A percentile compares a stretch with the other conserved stretches of the same genome.
Conservation (phyloP, 2,329 filamentous ascomycete species). For the Microdochium nivale region DNA sequence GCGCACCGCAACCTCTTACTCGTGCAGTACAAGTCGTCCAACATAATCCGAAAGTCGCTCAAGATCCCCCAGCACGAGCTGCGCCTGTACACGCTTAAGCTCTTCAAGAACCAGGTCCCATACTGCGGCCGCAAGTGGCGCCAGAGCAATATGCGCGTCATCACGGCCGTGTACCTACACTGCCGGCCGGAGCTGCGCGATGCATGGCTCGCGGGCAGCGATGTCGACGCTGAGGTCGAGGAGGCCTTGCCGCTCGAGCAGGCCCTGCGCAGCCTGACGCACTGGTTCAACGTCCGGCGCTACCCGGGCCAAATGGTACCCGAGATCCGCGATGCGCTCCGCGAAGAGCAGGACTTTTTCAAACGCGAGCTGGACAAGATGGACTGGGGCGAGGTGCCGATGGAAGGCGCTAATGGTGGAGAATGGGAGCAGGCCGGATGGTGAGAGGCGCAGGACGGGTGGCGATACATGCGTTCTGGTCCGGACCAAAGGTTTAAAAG, state of each 20-base stretch:
- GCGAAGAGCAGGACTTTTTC: slow-evolving; percentile 74
- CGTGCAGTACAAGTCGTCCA: slow-evolving; percentile 90
- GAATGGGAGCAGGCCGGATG: not conserved
- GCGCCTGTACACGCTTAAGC: slow-evolving; percentile 88
- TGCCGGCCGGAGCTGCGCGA: slow-evolving; percentile 88
- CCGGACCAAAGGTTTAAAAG: too few relatives aligned
- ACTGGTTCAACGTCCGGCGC: slow-evolving; percentile 83
- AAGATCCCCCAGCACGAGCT: slow-evolving; percentile 84
- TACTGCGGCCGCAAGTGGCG: slow-evolving; percentile 98
- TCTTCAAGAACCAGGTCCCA: slow-evolving; percentile 97
- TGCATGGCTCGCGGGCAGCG: slow-evolving; percentile 86
- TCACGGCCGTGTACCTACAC: slow-evolving; percentile 92
- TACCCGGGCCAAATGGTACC: slow-evolving; percentile 72
- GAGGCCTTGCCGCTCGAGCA: slow-evolving; percentile 88
- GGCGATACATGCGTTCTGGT: not conserved
- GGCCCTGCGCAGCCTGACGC: slow-evolving; percentile 77
- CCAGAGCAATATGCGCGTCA: slow-evolving; percentile 96
- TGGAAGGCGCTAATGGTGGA: not conserved
- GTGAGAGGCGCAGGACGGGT: not conserved
- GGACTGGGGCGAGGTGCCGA: slow-evolving; percentile 40
- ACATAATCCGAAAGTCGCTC: slow-evolving; percentile 83
- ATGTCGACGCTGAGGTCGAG: slow-evolving; percentile 90
- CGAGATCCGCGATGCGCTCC: slow-evolving; percentile 47
- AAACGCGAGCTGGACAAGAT: slow-evolving; percentile 67
- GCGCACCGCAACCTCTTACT: slow-evolving; percentile 89